Conservation (phyloP, 352 stramenopile species). For the Thalassiosira delicatula region DNA sequence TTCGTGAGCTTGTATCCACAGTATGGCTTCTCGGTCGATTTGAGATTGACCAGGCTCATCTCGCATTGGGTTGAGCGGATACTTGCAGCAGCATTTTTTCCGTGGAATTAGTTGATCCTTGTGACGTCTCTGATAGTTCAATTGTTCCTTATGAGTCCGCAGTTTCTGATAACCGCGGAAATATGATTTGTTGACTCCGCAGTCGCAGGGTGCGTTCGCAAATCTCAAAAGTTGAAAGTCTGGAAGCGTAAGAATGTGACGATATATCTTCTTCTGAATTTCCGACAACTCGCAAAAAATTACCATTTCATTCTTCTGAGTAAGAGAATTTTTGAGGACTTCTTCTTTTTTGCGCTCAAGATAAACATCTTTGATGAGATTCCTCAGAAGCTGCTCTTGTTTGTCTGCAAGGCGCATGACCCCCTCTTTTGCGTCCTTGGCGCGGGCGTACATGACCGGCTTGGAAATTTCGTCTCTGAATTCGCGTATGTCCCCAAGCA, state of each 20-base stretch:
- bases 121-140: constrained; percentile 75
- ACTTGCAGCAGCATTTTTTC: constrained; percentile 73
- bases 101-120: constrained; percentile 65
- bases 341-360: constrained; percentile 76
- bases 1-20: constrained; percentile 73
- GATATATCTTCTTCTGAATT: constrained; percentile 81
- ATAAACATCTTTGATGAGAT: constrained; percentile 58
- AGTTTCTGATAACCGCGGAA: too few species aligned
- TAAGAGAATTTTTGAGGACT: constrained; percentile 67
- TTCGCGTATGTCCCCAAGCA: constrained; percentile 66
- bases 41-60: constrained; percentile 43
- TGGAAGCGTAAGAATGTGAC: constrained; percentile 75
- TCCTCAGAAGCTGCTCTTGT: constrained; percentile 54
- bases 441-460: constrained; percentile 72
- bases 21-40: constrained; percentile 73
- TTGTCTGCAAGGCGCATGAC: constrained; percentile 50
- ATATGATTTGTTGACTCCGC: too few species aligned
- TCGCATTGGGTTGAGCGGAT: constrained; percentile 57
- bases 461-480: constrained; percentile 70
- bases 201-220: constrained; percentile 69
- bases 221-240: constrained; percentile 75
- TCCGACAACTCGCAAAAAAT: constrained; percentile 81
- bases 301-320: constrained; percentile 73
- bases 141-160: constrained; percentile 64
- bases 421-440: constrained; percentile 68